Evolutionary conservation across 495 filamentous ascomycete genomes (phyloP).

Genomic region (Chaetomium fimeti): DNA sequence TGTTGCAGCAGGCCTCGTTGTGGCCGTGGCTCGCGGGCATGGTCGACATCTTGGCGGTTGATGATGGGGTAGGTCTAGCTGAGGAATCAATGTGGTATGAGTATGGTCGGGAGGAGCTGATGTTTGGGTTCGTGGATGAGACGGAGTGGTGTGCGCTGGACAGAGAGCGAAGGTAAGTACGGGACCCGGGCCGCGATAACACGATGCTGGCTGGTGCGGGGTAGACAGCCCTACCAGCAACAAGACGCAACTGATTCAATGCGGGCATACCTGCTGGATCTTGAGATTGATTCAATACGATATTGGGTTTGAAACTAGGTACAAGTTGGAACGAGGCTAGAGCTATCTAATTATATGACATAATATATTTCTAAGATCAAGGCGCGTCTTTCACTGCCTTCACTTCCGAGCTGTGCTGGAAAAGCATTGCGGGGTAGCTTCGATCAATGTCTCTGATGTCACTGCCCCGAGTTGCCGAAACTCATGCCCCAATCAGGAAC

Average conservation of each 20-base stretch:
- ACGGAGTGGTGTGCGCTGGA: conserved; percentile 17
- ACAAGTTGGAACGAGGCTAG: background rate
- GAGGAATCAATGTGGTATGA: background rate
- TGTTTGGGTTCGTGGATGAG: conserved; percentile 5
- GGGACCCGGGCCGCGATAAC: background rate
- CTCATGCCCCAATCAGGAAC: conserved; percentile 2
- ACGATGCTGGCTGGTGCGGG: conserved; percentile 4
- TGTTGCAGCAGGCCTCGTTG: conserved; percentile 64
- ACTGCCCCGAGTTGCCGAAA: conserved; percentile 17
- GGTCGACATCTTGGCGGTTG: conserved; percentile 48
- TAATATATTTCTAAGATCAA: background rate
- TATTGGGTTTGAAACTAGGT: background rate
- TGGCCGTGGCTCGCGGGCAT: conserved; percentile 54
- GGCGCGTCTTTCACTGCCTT: background rate
- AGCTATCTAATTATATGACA: background rate
- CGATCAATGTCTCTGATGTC: conserved; percentile 26
- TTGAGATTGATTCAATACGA: background rate
- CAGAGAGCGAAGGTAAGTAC: conserved; percentile 16
- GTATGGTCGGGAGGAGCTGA: background rate
- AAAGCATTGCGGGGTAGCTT: conserved; percentile 29
- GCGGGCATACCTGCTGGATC: conserved; percentile 25
- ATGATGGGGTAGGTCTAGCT: conserved; percentile 1
- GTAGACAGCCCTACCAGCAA: conserved; percentile 7
- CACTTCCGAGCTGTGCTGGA: background rate
- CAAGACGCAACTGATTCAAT: conserved; percentile 24